Evolutionary conservation across 2,329 filamentous ascomycete genomes (phyloP).

Genomic region (Xylaria sp.): DNA sequence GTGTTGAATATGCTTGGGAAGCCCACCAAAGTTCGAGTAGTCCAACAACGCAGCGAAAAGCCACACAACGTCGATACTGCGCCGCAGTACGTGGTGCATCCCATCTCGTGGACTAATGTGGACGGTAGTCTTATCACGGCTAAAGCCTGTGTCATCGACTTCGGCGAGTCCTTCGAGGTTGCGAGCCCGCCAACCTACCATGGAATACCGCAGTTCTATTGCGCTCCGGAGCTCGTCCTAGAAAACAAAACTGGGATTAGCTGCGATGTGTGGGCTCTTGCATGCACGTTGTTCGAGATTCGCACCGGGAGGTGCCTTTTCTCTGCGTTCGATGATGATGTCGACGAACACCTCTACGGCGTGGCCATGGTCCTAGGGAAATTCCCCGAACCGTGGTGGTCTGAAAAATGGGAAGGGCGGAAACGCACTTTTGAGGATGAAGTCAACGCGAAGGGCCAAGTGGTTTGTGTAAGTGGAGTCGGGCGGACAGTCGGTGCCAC

Average conservation of each 20-base stretch:
- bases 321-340: constrained; percentile 31
- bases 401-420: constrained; percentile 31
- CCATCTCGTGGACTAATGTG: constrained; percentile 19
- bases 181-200: constrained; percentile 12
- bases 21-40: background rate
- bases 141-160: constrained; percentile 23
- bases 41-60: constrained; percentile 10
- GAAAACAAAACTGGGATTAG: constrained; percentile 25
- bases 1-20: constrained; percentile 22
- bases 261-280: constrained; percentile 40
- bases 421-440: constrained; percentile 29
- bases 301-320: constrained; percentile 36
- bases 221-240: constrained; percentile 34
- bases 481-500: background rate
- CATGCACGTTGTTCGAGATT: constrained; percentile 40
- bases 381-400: constrained; percentile 38
- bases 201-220: constrained; percentile 35
- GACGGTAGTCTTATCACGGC: constrained; percentile 5
- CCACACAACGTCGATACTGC: constrained; percentile 20
- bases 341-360: constrained; percentile 34
- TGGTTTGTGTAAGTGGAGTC: constrained; percentile 4
- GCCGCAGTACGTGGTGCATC: constrained; percentile 31
- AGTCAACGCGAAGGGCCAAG: constrained; percentile 13
- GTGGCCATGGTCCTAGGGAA: constrained; percentile 38
- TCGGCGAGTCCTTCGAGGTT: constrained; percentile 28